Evolutionary conservation across 352 stramenopile species (phyloP).

Genomic region (Pythium phragmitis): DNA sequence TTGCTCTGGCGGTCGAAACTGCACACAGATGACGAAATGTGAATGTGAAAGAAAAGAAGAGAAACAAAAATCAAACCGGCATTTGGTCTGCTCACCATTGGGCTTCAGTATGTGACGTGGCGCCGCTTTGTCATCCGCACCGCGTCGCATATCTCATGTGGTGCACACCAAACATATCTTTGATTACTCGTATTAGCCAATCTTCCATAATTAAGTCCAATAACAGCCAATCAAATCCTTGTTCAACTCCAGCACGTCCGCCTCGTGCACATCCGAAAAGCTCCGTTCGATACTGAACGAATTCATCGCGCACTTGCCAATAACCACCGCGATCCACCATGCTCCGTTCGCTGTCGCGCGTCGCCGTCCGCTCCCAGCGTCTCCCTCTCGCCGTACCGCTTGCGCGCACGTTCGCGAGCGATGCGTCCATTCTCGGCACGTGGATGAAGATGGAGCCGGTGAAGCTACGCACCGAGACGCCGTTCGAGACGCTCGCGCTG

Average conservation of each 20-base stretch:
- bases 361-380: background rate
- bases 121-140: background rate
- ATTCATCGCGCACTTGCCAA: background rate
- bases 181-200: conserved; percentile 7
- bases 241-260: conserved; percentile 25
- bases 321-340: conserved; percentile 4
- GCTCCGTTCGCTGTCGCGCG: conserved; percentile 23
- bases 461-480: conserved; percentile 32
- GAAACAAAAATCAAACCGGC: conserved; percentile 4
- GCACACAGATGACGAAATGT: conserved; percentile 10
- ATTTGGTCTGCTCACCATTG: too few relatives aligned
- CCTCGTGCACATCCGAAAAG: conserved; percentile 20
- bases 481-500: conserved; percentile 63
- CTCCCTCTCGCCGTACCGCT: background rate
- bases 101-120: background rate
- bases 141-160: conserved; percentile 24
- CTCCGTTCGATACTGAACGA: conserved; percentile 1
- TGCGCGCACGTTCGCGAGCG: conserved; percentile 31
- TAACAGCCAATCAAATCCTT: conserved; percentile 8
- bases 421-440: conserved; percentile 43
- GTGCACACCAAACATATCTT: conserved; percentile 4
- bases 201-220: background rate
- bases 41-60: conserved; percentile 20
- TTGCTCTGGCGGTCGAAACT: background rate
- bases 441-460: conserved; percentile 56